Base-by-base conservation (phyloP, 306 rosid species). In the Vachellia pachyceras region DNA sequence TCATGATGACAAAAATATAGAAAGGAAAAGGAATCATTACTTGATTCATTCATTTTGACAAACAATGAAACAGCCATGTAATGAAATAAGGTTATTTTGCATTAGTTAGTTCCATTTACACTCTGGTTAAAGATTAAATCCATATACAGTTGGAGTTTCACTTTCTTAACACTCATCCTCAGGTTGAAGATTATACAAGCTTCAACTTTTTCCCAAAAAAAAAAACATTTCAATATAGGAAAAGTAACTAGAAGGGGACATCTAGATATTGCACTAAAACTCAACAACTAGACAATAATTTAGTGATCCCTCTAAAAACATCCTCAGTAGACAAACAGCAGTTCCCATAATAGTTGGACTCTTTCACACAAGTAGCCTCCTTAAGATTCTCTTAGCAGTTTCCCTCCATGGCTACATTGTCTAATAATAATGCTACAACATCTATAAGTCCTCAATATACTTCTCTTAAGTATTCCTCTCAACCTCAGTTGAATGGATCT, bases 81-180 rank as follows among this genome's bases (percentile, higher is more conserved):
- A 75, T 22, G 33, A 85, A 63, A 49, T 15, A 74, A 45, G 54
- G 47, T 55, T 61, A 20, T 74, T 74, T 78, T 83, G 22, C 52
- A 82, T 33, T 29, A 40, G 45, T 29, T 64, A 18, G 42, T 36
- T 36, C 40, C 57, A 36, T 50, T 17, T 22, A 68, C 69, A 75
- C 70, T 52, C 40, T 11, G 17, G 40, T 29, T 29, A 61, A 61
- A 25, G 18, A 61, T 10, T 29, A 12, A 29, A 35, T 61, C n/a
- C 67, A 61, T 25, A 29, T 61, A 39, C 67, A 61, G 18, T 11
- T 10, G 67, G 11, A 61, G 39, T 61, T 61, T 5, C 18, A 61
- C 68, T 61, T 61, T 5, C 14, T 25, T 12, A 60, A 60, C 18
- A 25, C 65, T 20, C 67, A 4, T 25, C 17, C 37, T 60, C 39